Evolutionary conservation across 2,329 filamentous ascomycete genomes (phyloP).

Genomic region (Pseudogymnoascus sp.): DNA sequence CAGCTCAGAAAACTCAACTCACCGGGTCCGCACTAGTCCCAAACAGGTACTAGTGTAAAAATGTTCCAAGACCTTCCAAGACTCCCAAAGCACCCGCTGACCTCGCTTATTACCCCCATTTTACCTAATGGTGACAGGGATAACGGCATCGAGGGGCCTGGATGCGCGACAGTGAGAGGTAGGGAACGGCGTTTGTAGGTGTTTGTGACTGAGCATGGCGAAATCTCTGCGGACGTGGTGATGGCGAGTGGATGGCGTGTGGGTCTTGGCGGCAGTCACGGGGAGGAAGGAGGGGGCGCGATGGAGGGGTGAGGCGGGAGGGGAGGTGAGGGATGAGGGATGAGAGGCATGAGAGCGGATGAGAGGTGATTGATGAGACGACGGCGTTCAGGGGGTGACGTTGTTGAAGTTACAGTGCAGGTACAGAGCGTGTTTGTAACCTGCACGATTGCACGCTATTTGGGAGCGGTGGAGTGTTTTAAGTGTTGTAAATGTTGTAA

Average conservation of each 20-base stretch:
- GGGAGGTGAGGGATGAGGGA: background rate
- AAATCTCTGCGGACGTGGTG: background rate
- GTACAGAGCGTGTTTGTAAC: background rate
- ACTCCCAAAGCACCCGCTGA: background rate
- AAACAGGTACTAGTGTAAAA: background rate
- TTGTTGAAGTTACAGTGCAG: background rate
- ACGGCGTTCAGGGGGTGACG: background rate
- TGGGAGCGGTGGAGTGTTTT: too few species aligned
- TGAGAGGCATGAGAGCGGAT: too few species aligned
- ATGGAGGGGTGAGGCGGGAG: background rate
- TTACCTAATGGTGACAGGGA: background rate
- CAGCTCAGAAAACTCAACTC: background rate
- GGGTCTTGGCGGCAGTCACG: background rate
- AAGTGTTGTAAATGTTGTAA: too few species aligned
- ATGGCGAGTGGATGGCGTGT: background rate
- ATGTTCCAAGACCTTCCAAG: background rate
- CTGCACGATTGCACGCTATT: background rate
- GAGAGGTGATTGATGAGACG: background rate
- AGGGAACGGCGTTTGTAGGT: background rate
- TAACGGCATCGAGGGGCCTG: background rate
- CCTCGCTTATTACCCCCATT: conserved; percentile 1
- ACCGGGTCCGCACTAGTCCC: background rate
- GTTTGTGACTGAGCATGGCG: background rate
- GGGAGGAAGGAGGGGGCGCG: background rate
- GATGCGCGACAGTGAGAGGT: background rate